These are phyloP conservation scores for Pythium apleroticum DNA, from an alignment of 352 stramenopile genomes.

Conservation along the genomic window DNA sequence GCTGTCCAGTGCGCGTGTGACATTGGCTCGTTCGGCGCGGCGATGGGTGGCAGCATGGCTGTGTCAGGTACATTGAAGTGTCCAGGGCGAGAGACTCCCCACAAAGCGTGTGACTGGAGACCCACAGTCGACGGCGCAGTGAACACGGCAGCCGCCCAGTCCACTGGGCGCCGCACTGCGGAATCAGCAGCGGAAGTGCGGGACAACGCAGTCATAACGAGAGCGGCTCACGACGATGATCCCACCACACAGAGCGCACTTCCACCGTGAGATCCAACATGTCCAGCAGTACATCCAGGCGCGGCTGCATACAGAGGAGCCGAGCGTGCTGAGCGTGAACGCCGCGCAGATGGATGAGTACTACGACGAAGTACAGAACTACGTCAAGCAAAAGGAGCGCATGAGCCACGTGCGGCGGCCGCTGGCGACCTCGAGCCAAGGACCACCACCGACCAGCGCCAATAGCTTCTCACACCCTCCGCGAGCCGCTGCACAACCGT, in stretches of 20 bases:
- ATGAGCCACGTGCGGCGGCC: slow-evolving; percentile 20
- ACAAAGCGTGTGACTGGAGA: slow-evolving; percentile 21
- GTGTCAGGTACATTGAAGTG: slow-evolving; percentile 13
- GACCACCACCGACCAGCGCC: background rate
- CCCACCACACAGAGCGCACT: slow-evolving; percentile 3
- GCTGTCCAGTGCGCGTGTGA: slow-evolving; percentile 17
- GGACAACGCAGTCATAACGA: background rate
- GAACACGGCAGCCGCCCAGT: background rate
- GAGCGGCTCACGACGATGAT: slow-evolving; percentile 13
- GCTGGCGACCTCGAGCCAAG: slow-evolving; percentile 3
- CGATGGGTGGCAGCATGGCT: slow-evolving; percentile 1
- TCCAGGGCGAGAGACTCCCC: slow-evolving; percentile 6
- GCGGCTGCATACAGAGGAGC: slow-evolving; percentile 21
- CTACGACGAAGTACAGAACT: slow-evolving; percentile 27
- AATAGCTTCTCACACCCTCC: background rate
- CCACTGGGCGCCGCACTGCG: slow-evolving; percentile 6
- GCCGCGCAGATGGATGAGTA: slow-evolving; percentile 24
- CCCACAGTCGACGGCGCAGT: background rate
- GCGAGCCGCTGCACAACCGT: background rate
- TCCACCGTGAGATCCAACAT: slow-evolving; percentile 23
- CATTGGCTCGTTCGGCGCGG: slow-evolving; percentile 1
- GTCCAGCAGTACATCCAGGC: slow-evolving; percentile 30
- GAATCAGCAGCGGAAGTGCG: slow-evolving; percentile 2
- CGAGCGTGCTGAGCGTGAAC: slow-evolving; percentile 24
- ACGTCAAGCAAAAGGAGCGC: slow-evolving; percentile 26